phyloP scores from a whole-genome alignment of 2,329 filamentous ascomycete genomes.

The Chalaropsis ovoidea region DNA sequence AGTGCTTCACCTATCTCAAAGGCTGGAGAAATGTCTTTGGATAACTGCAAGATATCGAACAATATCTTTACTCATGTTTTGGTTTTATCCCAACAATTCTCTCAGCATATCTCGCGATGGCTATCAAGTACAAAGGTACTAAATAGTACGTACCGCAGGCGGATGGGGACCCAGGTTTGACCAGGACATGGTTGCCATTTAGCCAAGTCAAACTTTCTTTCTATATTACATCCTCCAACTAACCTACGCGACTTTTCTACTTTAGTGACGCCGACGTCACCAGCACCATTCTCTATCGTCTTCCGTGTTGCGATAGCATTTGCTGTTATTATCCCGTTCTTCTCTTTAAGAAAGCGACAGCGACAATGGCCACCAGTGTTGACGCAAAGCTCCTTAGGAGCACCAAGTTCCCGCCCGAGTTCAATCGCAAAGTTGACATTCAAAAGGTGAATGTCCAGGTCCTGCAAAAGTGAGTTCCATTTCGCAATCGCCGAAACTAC shows the following conservation, averaged over 20 bases:
- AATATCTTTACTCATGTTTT: no score
- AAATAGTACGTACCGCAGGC: background rate
- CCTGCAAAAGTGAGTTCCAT: constrained; percentile 73
- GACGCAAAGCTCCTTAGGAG: constrained; percentile 82
- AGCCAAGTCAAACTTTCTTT: constrained; percentile 9
- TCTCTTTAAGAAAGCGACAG: constrained; percentile 22
- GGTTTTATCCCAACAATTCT: no score
- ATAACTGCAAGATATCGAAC: no score
- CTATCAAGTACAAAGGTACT: no score
- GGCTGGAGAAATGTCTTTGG: no score
- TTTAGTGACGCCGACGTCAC: constrained; percentile 16
- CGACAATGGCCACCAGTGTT: constrained; percentile 65
- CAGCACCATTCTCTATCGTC: background rate
- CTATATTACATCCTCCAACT: background rate
- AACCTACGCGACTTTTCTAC: constrained; percentile 15
- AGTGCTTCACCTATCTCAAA: no score
- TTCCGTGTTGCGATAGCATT: background rate
- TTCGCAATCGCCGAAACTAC: background rate
- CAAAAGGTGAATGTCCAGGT: constrained; percentile 93
- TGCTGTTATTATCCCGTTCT: background rate
- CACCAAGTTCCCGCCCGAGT: constrained; percentile 89
- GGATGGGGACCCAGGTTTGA: background rate
- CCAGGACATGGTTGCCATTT: constrained; percentile 16
- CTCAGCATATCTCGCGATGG: no score
- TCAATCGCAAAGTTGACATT: constrained; percentile 93